A percentile compares a stretch with the other conserved stretches of the same genome.
These are phyloP conservation scores for Lentinula sp. DNA, from an alignment of 768 basidiomycete species.

Conservation along the genomic window DNA sequence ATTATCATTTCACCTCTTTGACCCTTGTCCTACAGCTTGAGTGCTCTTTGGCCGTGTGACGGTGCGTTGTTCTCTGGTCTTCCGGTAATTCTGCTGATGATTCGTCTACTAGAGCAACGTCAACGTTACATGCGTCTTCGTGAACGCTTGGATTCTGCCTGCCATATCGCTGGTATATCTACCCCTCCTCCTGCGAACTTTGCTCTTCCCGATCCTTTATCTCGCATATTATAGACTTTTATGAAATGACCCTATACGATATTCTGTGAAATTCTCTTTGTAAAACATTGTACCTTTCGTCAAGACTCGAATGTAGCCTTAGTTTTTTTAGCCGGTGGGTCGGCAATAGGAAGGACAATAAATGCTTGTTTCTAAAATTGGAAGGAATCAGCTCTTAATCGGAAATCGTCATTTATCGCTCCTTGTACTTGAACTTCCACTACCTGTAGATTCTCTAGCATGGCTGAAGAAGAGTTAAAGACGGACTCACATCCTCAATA, in stretches of 20 bases:
- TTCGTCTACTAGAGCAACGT: conserved; percentile 39
- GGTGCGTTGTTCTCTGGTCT: conserved; percentile 29
- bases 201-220: conserved; percentile 13
- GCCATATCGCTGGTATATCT: conserved; percentile 38
- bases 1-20: conserved; percentile 3
- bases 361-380: background rate
- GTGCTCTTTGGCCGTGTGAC: conserved; percentile 57
- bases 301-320: background rate
- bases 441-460: background rate
- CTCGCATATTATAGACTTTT: background rate
- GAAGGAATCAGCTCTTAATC: background rate
- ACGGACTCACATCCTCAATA: conserved; percentile 14
- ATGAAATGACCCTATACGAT: background rate
- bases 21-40: conserved; percentile 29
- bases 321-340: background rate
- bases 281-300: too few species aligned
- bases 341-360: background rate
- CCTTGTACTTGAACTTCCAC: background rate
- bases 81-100: background rate
- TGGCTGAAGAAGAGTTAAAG: conserved; percentile 5
- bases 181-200: conserved; percentile 36
- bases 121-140: conserved; percentile 40
- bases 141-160: conserved; percentile 39
- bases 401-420: background rate
- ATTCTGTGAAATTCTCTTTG: background rate